phyloP scores from a whole-genome alignment of 73 alveolate genomes.

The Symbiodinium pilosum region DNA sequence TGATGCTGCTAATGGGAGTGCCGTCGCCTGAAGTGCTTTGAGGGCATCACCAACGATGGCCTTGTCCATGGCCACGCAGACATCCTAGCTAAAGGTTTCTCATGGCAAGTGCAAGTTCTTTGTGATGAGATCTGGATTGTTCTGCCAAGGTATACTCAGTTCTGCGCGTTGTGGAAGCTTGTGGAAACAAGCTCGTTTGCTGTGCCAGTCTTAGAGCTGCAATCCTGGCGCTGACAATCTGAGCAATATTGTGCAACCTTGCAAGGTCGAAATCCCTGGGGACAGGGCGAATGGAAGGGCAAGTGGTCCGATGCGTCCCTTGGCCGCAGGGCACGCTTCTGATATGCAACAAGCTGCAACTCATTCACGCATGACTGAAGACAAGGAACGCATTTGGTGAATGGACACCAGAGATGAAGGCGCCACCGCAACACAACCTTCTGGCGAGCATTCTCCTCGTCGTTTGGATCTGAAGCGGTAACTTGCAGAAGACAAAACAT shows the following conservation, averaged over 20 bases:
- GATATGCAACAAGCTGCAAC: background rate
- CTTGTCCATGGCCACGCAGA: conserved; percentile 37
- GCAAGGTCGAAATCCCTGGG: conserved; percentile 63
- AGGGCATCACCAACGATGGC: conserved; percentile 41
- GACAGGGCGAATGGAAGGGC: conserved; percentile 60
- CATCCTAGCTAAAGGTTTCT: background rate
- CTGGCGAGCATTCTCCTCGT: background rate
- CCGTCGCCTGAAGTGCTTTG: background rate
- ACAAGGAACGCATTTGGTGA: conserved; percentile 27
- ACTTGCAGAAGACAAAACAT: background rate
- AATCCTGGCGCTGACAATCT: no score
- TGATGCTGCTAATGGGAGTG: no score
- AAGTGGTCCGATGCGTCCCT: conserved; percentile 67
- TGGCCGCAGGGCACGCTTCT: background rate
- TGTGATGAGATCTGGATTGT: background rate
- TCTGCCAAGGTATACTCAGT: conserved; percentile 34
- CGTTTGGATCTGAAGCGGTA: background rate
- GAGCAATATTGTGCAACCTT: no score
- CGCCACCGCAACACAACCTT: background rate
- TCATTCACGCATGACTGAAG: background rate
- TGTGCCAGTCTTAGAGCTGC: background rate
- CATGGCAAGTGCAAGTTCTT: no score
- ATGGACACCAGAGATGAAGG: conserved; percentile 55
- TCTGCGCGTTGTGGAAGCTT: conserved; percentile 49
- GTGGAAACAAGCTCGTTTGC: conserved; percentile 47